phyloP scores from a whole-genome alignment of 2,329 filamentous ascomycete genomes.

The Claviceps sp. region DNA sequence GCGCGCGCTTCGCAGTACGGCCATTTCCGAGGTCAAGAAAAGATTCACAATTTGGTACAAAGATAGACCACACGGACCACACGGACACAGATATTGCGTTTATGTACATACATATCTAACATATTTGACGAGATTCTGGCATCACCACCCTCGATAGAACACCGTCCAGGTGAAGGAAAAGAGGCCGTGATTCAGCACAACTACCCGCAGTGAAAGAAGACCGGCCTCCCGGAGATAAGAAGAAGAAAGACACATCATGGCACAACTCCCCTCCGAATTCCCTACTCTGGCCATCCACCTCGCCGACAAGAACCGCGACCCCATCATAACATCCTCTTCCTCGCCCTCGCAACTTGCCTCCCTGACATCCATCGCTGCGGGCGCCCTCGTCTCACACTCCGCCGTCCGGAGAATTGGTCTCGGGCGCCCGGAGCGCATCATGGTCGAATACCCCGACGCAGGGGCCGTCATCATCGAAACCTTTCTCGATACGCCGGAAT shows the following conservation, averaged over 20 bases:
- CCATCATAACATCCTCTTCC: conserved; percentile 41
- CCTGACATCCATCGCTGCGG: conserved; percentile 38
- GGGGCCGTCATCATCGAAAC: conserved; percentile 31
- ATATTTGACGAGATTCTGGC: no score
- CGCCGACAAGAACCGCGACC: conserved; percentile 41
- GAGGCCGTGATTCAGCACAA: no score
- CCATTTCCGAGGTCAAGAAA: no score
- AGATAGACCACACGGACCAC: no score
- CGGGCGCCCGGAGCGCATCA: conserved; percentile 40
- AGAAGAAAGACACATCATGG: conserved; percentile 15
- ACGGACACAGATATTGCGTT: no score
- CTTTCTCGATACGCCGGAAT: conserved; percentile 28
- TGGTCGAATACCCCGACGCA: conserved; percentile 39
- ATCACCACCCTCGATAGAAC: no score
- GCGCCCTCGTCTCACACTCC: conserved; percentile 39
- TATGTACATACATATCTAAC: no score
- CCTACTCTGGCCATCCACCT: conserved; percentile 42
- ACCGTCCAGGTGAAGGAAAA: no score
- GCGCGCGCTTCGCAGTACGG: no score
- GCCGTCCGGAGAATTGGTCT: conserved; percentile 38
- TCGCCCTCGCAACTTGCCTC: conserved; percentile 30
- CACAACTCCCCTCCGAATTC: conserved; percentile 31
- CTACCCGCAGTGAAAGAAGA: neutral
- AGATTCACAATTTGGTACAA: no score
- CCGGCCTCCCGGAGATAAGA: neutral